Evolutionary conservation across 2,329 filamentous ascomycete genomes (phyloP).

Genomic region (Lachnellula hyalina): DNA sequence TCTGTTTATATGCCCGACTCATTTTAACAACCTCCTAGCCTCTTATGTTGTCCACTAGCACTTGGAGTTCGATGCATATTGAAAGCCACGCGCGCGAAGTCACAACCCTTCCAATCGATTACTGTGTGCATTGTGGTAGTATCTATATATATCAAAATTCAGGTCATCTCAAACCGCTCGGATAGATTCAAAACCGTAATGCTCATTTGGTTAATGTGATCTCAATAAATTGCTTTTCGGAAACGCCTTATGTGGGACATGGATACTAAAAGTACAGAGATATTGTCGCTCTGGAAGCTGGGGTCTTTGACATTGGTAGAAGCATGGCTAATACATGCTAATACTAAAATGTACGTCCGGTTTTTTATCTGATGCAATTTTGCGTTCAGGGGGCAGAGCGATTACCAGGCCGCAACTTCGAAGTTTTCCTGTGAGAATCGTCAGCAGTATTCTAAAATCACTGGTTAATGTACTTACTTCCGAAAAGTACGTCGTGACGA

Average conservation of each 20-base stretch:
- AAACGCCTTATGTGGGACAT: conserved; percentile 2
- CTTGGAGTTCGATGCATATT: not conserved
- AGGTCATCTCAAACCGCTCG: not conserved
- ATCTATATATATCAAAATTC: not conserved
- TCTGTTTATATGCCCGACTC: no score
- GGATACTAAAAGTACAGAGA: conserved; percentile 11
- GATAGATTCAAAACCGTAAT: not conserved
- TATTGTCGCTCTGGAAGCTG: conserved; percentile 1
- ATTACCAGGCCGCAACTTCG: conserved; percentile 46
- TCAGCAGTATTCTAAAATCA: conserved; percentile 28
- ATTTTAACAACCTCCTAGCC: no score
- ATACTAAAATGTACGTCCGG: not conserved
- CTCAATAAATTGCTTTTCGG: conserved; percentile 2
- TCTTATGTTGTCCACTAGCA: no score
- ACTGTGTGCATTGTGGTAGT: not conserved
- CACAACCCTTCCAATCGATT: not conserved
- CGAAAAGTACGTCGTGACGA: conserved; percentile 93
- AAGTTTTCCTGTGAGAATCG: conserved; percentile 70
- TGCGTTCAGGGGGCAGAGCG: not conserved
- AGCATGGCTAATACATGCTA: not conserved
- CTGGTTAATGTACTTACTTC: conserved; percentile 54
- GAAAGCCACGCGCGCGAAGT: not conserved
- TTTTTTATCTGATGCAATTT: not conserved
- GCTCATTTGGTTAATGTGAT: not conserved
- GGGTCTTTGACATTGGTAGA: not conserved